A percentile compares a stretch with the other conserved stretches of the same genome.
These are phyloP conservation scores for Jasminum sambac DNA, from an alignment of 257 asterid species.

Conservation along the genomic window DNA sequence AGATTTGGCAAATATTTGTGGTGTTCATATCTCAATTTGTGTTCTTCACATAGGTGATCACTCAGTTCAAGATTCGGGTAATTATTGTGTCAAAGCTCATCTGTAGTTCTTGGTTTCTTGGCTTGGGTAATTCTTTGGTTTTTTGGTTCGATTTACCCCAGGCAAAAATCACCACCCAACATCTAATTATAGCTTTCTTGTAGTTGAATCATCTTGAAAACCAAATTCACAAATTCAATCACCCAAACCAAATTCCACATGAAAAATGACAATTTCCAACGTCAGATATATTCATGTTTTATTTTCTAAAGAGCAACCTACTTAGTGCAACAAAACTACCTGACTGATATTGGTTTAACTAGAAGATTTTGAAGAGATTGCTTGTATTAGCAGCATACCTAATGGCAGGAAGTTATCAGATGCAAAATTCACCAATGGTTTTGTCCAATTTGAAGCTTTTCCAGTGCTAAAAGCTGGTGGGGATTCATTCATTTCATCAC, in stretches of 20 bases:
- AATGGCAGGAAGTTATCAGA: slow-evolving; percentile 74
- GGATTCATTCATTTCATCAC: slow-evolving; percentile 33
- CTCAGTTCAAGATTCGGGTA: too few relatives aligned
- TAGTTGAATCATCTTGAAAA: too few relatives aligned
- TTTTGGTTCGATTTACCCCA: too few relatives aligned
- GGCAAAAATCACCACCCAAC: too few relatives aligned
- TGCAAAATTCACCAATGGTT: slow-evolving; percentile 48
- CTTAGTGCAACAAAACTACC: not conserved
- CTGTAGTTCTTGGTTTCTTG: too few relatives aligned
- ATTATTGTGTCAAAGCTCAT: too few relatives aligned
- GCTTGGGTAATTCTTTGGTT: too few relatives aligned
- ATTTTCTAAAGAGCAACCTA: not conserved
- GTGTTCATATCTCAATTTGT: too few relatives aligned
- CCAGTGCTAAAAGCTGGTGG: slow-evolving; percentile 21
- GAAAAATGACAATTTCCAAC: not conserved
- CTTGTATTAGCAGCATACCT: slow-evolving; percentile 38
- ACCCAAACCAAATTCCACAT: not conserved
- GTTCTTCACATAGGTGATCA: too few relatives aligned
- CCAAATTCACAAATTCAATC: not conserved
- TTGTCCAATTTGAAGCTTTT: slow-evolving; percentile 40
- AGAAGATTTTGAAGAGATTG: not conserved
- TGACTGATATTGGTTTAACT: not conserved
- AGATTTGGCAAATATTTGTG: too few relatives aligned
- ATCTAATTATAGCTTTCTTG: too few relatives aligned
- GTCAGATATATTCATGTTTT: not conserved